These are phyloP conservation scores for Phytophthora crassamura DNA, from an alignment of 352 stramenopile species.

Conservation along the genomic window DNA sequence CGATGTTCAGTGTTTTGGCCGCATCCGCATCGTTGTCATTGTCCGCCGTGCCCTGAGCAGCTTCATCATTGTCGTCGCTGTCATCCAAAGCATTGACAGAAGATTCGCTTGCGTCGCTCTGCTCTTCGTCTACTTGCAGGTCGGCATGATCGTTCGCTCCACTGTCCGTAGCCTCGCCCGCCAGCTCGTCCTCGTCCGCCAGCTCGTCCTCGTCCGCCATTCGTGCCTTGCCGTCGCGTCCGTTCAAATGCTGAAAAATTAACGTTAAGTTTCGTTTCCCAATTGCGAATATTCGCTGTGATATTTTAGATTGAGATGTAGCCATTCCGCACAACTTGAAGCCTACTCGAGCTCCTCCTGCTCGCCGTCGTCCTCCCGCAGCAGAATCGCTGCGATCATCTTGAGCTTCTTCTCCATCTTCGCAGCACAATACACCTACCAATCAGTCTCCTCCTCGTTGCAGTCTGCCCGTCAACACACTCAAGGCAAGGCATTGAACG, in stretches of 20 bases:
- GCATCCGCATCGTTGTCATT: no score
- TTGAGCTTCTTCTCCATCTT: constrained; percentile 66
- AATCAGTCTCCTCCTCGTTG: not conserved
- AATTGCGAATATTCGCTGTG: not conserved
- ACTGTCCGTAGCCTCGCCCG: not conserved
- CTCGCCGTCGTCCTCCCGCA: constrained; percentile 40
- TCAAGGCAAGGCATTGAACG: constrained; percentile 1
- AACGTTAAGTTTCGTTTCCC: not conserved
- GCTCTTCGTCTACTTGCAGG: not conserved
- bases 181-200: no score
- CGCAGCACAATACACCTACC: not conserved
- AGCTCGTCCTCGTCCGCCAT: constrained; percentile 27
- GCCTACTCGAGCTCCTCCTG: constrained; percentile 36
- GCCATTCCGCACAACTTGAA: not conserved
- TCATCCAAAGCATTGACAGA: not conserved
- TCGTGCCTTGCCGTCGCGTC: not conserved
- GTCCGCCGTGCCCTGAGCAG: no score
- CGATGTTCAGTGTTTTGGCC: no score
- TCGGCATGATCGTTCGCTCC: not conserved
- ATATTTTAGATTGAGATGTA: constrained; percentile 15
- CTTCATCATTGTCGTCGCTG: constrained; percentile 1
- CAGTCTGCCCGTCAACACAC: not conserved
- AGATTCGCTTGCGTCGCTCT: not conserved
- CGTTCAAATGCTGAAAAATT: not conserved
- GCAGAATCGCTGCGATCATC: constrained; percentile 56